Conservation (phyloP, 768 basidiomycete genomes). For the Boletellus emodensis region DNA sequence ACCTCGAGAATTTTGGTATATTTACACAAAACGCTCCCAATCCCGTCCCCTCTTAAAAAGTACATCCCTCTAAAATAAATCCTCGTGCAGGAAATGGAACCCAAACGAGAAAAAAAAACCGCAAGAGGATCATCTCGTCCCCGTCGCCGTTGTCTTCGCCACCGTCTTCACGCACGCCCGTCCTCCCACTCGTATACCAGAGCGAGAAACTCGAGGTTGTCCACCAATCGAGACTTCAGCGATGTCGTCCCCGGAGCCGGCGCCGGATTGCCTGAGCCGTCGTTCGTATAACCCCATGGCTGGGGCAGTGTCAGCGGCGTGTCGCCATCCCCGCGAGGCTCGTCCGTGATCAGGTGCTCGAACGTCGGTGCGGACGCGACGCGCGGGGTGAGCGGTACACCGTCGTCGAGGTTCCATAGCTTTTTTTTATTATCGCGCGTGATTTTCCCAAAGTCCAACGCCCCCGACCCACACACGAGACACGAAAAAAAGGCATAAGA, state of each 20-base stretch:
- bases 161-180: background rate
- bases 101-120: no score
- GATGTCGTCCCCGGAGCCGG: no score
- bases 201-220: background rate
- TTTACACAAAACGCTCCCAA: no score
- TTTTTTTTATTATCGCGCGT: background rate
- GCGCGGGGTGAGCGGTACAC: conserved; percentile 20
- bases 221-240: background rate
- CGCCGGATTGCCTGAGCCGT: background rate
- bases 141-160: no score
- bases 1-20: no score
- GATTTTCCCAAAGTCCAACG: no score
- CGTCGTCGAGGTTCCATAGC: conserved; percentile 26
- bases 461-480: no score
- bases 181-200: background rate
- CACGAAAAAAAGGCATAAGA: no score
- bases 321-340: conserved; percentile 12
- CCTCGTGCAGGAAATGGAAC: no score
- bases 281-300: conserved; percentile 16
- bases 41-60: no score
- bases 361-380: conserved; percentile 19
- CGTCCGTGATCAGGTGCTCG: conserved; percentile 23
- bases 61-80: no score
- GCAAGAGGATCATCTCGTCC: no score
- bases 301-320: conserved; percentile 12